Evolutionary conservation across 768 basidiomycete species (phyloP), one percentile per base, ranked within the genome.

Genomic region (Lentinula sp.): DNA sequence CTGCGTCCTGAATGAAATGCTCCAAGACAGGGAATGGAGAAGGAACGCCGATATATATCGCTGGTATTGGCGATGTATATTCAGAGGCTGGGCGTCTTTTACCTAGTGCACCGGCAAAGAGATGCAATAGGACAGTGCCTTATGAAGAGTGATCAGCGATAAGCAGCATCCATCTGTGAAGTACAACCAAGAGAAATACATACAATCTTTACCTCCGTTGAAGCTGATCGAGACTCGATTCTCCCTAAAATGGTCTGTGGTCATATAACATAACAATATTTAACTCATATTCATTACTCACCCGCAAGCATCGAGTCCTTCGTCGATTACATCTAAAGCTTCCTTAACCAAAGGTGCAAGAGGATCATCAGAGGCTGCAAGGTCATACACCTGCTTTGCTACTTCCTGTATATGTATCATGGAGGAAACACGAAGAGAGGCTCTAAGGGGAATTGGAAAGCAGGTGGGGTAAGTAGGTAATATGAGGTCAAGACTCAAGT

Each of bases 201-300:
- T 68, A 96, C 97, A 99, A 70, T 99, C 97, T 72, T 99, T 99
- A 57, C 97, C 97, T 9, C 97, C 97, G 66, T 98, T 99, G 77
- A 98, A 99, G 73, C 95, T 97, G 62, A 99, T 79, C 2, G 95
- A 88, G 4, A 95, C 75, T 59, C 80, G 77, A 39, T 88, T 84
- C 68, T 82, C 79, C 54, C 93, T 91, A 71, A 61, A 60, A 57
- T 57, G 57, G 63, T 50, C 28, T 32, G 28, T 28, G 31, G 43
- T 21, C 42, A 34, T 23, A 43, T 42, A 54, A 28, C 35, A 11
- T 40, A 32, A 28, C 37, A 45, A 49, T 32, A 51, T 3, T 16
- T 15, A 4, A 35, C 31, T 0, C 32, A 54, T 49, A 54, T 57
- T 9, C 21, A 42, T 13, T n/a, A 81, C 95, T 71, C 73, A 96